Conservation (phyloP, 2,329 filamentous ascomycete genomes). For the Phyllachora maydis region DNA sequence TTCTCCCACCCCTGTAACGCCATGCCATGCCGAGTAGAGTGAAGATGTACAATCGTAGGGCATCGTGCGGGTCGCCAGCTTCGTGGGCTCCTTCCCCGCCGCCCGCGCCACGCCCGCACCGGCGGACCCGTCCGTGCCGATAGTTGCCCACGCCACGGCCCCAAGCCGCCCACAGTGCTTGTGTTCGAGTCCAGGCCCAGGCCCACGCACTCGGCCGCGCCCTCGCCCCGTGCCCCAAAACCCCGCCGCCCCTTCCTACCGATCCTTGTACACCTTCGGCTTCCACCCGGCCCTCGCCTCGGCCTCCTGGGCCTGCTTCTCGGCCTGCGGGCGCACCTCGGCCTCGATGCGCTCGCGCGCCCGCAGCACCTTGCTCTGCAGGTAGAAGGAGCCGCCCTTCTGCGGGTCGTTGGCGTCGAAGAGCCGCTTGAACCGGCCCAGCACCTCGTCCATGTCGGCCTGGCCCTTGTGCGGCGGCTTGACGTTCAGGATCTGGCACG, state of each 20-base stretch:
- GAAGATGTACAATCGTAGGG: constrained; percentile 22
- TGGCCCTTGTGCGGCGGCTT: constrained; percentile 66
- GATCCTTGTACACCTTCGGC: constrained; percentile 85
- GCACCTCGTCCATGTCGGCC: constrained; percentile 58
- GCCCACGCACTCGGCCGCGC: neutral
- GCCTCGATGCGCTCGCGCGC: constrained; percentile 83
- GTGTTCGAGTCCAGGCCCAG: constrained; percentile 1
- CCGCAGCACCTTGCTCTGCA: constrained; percentile 89
- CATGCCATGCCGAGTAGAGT: constrained; percentile 31
- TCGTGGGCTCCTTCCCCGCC: constrained; percentile 1
- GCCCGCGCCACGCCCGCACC: neutral
- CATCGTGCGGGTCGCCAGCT: constrained; percentile 1
- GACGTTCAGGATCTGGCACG: constrained; percentile 92
- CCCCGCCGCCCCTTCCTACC: no score
- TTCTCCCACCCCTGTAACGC: no score
- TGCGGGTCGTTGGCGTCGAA: constrained; percentile 90
- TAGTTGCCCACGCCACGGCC: neutral
- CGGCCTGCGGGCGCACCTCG: constrained; percentile 54
- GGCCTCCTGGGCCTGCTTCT: constrained; percentile 52
- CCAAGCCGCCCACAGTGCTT: no score
- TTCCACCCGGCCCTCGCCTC: constrained; percentile 77
- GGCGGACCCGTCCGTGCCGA: neutral
- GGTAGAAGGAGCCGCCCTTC: constrained; percentile 92
- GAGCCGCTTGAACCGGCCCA: constrained; percentile 77
- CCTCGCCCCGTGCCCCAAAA: neutral